Base-by-base conservation (phyloP, 371 early-diverging fungal genomes). In the Mortierella sp. region DNA sequence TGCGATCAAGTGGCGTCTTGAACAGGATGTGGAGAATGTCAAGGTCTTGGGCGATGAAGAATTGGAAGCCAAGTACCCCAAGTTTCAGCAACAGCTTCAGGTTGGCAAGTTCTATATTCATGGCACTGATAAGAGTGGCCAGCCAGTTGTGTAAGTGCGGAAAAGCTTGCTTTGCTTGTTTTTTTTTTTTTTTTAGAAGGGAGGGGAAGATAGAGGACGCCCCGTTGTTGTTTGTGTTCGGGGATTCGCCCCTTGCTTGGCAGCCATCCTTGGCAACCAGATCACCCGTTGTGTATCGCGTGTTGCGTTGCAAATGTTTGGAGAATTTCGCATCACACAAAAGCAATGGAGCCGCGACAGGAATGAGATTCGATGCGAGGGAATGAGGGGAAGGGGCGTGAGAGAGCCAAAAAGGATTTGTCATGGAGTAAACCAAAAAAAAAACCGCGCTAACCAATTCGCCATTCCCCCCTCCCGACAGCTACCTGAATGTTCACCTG, bases 1-100 rank as follows among this genome's bases (percentile, higher is more conserved):
- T 19, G 82, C 88, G 2, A 72, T 93, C 51, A 81, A 87, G 53
- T 94, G 93, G 93, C 79, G 91, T 56, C 48, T 84, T 26, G 80
- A 81, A 39, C 79, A 81, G 41, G 87, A 85, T 60, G 81, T 91
- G 0, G 81, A 82, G 47, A 82, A 83, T 10, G 82, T 93, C 48
- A 71, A 89, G 55, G 52, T 72, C 42, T 68, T 82, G 48, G 87
- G 90, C 27, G 94, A 94, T 74, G 69, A 54, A 10, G 73, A 65
- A 8, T 54, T 82, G 52, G 68, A 82, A 46, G 67, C 80, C 23
- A 81, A 82, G 54, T 78, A 80, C 64, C 71, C 64, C 16, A 72
- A 73, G 31, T 84, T 87, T 58, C 54, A 78, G 28, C 53, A 71
- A 26, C 88, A 86, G 59, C 72, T 89, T 43, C 70, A 80, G 46